These are phyloP conservation scores for Nidula microcarpa DNA, from an alignment of 768 basidiomycete genomes.

Conservation along the genomic window DNA sequence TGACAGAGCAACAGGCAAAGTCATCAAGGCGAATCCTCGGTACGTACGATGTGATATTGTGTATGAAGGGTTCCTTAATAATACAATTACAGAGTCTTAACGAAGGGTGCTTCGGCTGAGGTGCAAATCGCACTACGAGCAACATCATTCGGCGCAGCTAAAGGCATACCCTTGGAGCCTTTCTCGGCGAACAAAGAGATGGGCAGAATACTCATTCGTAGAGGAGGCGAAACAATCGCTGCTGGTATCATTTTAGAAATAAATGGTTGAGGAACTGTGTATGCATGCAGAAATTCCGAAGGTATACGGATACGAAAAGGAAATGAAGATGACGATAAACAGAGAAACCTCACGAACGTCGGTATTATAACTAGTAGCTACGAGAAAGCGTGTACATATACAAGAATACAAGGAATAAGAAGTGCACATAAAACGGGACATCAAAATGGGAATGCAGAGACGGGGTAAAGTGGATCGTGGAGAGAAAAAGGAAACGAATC, in stretches of 20 bases:
- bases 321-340: neutral
- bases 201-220: conserved; percentile 85
- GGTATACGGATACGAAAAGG: neutral
- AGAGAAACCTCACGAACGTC: neutral
- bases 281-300: neutral
- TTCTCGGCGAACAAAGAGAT: conserved; percentile 91
- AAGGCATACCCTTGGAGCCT: conserved; percentile 81
- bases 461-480: neutral
- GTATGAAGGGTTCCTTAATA: neutral
- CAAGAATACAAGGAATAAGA: conserved; percentile 1
- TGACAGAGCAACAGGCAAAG: conserved; percentile 73
- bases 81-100: conserved; percentile 58
- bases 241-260: conserved; percentile 61
- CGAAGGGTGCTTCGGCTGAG: conserved; percentile 83
- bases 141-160: conserved; percentile 43
- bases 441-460: neutral
- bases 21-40: conserved; percentile 81
- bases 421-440: conserved; percentile 5
- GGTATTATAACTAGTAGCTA: neutral
- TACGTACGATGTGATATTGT: conserved; percentile 23
- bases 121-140: conserved; percentile 77
- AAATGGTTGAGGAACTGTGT: conserved; percentile 4
- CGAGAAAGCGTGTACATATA: neutral
- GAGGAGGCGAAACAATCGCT: conserved; percentile 91
- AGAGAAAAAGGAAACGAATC: neutral